Conservation (phyloP, 2,329 filamentous ascomycete genomes). For the Venturiaceae sp. region DNA sequence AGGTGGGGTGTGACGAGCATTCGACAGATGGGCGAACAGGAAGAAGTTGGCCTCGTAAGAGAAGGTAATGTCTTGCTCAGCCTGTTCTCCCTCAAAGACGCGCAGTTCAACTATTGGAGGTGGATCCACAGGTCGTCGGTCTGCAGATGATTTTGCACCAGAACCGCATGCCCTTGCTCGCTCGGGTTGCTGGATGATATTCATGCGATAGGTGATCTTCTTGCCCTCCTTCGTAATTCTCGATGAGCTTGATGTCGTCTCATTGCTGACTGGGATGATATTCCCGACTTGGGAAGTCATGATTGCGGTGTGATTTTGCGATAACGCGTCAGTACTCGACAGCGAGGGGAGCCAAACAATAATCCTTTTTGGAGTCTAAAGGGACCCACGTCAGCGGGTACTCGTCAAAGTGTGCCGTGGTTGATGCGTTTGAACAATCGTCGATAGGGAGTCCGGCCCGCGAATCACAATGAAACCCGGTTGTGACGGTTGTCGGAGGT, state of each 20-base stretch:
- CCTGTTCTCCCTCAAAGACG: constrained; percentile 60
- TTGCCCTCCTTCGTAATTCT: constrained; percentile 66
- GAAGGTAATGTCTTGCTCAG: constrained; percentile 59
- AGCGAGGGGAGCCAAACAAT: not conserved
- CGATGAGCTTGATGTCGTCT: constrained; percentile 41
- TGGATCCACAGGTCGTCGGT: constrained; percentile 85
- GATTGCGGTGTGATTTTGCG: not conserved
- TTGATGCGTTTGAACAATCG: no score
- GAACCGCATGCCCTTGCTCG: constrained; percentile 91
- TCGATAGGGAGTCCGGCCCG: not conserved
- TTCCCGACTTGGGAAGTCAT: not conserved
- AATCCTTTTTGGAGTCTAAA: not conserved
- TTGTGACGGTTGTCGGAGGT: not conserved
- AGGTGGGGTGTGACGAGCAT: constrained; percentile 72
- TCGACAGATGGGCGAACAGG: constrained; percentile 84
- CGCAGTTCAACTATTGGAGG: constrained; percentile 89
- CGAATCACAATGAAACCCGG: not conserved
- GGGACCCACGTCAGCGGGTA: not conserved
- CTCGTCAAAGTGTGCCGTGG: not conserved
- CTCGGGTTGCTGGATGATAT: constrained; percentile 88
- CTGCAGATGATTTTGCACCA: constrained; percentile 81
- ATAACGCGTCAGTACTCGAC: no score
- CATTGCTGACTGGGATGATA: constrained; percentile 44
- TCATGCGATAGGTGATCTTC: constrained; percentile 69
- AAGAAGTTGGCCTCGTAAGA: constrained; percentile 97